phyloP scores from a whole-genome alignment of 768 basidiomycete genomes.

The Lactarius tabidus region DNA sequence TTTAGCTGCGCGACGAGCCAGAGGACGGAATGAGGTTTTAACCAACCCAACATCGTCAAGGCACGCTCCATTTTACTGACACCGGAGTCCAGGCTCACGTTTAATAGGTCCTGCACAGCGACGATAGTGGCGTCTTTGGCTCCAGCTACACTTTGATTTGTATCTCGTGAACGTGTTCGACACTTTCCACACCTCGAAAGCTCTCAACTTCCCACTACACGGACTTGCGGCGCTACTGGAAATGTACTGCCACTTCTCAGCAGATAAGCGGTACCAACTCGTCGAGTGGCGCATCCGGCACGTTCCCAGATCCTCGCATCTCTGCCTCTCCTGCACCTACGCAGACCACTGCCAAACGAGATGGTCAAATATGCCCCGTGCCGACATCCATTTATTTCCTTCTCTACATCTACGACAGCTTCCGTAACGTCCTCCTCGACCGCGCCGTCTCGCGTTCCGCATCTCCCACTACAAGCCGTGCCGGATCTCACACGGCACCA shows the following conservation, averaged over 20 bases:
- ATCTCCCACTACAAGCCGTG: slow-evolving; percentile 26
- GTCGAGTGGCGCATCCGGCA: slow-evolving; percentile 95
- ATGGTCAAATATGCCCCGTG: slow-evolving; percentile 92
- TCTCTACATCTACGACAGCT: slow-evolving; percentile 85
- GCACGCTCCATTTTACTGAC: slow-evolving; percentile 37
- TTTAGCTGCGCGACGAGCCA: slow-evolving; percentile 70
- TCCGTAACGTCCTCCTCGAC: slow-evolving; percentile 84
- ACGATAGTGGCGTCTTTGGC: slow-evolving; percentile 93
- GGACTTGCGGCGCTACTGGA: slow-evolving; percentile 80
- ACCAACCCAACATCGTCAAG: slow-evolving; percentile 84
- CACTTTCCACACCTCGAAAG: slow-evolving; percentile 90
- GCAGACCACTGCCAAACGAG: slow-evolving; percentile 73
- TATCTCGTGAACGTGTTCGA: slow-evolving; percentile 97
- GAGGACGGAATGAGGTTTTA: slow-evolving; percentile 75
- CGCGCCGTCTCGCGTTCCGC: slow-evolving; percentile 42
- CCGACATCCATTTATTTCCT: slow-evolving; percentile 95
- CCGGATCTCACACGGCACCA: slow-evolving; percentile 19
- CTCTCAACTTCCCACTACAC: slow-evolving; percentile 80
- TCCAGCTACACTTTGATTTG: slow-evolving; percentile 92
- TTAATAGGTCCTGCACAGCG: slow-evolving; percentile 85
- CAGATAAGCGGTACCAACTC: slow-evolving; percentile 94
- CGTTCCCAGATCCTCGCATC: slow-evolving; percentile 21
- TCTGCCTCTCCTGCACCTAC: background rate
- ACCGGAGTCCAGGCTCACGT: background rate
- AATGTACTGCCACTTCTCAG: slow-evolving; percentile 83